These are phyloP conservation scores for Bipolaris zeicola DNA, from an alignment of 2,329 filamentous ascomycete species.

Conservation along the genomic window DNA sequence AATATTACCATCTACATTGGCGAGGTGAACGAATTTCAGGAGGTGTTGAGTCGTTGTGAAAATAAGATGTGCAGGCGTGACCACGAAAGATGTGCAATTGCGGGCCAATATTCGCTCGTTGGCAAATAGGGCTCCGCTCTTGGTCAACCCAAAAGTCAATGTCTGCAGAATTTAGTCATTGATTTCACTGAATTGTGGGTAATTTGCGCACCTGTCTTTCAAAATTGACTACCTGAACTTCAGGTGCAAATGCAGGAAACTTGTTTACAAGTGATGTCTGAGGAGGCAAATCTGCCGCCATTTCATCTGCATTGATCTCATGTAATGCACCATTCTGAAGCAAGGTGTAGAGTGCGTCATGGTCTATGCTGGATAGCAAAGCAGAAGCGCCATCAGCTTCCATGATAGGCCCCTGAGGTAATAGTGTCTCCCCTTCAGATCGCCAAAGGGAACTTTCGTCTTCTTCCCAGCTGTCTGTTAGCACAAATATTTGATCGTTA, in stretches of 20 bases:
- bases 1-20: constrained; percentile 63
- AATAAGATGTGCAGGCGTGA: constrained; percentile 82
- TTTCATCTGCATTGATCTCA: constrained; percentile 18
- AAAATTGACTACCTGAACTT: constrained; percentile 27
- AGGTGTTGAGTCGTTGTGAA: constrained; percentile 93
- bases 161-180: constrained; percentile 41
- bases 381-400: constrained; percentile 32
- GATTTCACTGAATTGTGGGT: not conserved
- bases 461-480: constrained; percentile 43
- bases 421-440: constrained; percentile 25
- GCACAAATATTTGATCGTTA: constrained; percentile 45
- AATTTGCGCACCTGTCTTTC: constrained; percentile 33
- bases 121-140: constrained; percentile 77
- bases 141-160: constrained; percentile 69
- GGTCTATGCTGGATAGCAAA: constrained; percentile 31
- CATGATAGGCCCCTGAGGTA: constrained; percentile 29
- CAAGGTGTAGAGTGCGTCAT: constrained; percentile 28
- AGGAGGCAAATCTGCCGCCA: constrained; percentile 18
- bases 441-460: constrained; percentile 39
- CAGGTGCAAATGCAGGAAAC: constrained; percentile 36
- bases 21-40: constrained; percentile 90
- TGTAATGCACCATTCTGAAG: constrained; percentile 33
- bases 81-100: constrained; percentile 89
- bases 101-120: constrained; percentile 75
- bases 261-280: constrained; percentile 26